A percentile compares a stretch with the other conserved stretches of the same genome.
These are phyloP conservation scores for Orbilia quercus DNA, from an alignment of 2,329 filamentous ascomycete genomes.

Conservation along the genomic window DNA sequence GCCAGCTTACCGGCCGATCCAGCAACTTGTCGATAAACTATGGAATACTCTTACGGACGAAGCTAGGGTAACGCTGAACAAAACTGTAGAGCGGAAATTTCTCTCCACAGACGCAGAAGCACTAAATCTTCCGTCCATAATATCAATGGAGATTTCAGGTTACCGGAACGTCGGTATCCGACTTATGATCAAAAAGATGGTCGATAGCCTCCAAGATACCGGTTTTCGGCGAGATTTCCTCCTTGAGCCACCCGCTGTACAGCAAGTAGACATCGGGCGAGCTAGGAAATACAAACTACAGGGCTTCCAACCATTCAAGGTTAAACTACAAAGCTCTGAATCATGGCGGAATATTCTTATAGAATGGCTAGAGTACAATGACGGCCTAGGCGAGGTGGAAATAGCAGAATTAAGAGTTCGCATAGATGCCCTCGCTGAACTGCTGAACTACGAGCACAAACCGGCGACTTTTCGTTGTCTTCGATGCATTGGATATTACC, in stretches of 20 bases:
- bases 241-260: not conserved
- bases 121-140: not conserved
- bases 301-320: not conserved
- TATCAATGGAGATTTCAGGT: not conserved
- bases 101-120: not conserved
- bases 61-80: not conserved
- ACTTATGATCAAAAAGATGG: not conserved
- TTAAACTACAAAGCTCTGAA: not conserved
- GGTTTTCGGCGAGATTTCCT: not conserved
- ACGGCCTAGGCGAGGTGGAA: not conserved
- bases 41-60: not conserved
- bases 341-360: not conserved
- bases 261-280: not conserved
- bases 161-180: not conserved
- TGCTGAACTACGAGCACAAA: not conserved
- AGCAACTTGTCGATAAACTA: not conserved
- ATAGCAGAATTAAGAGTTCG: constrained; percentile 2
- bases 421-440: not conserved
- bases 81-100: not conserved
- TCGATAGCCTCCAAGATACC: not conserved
- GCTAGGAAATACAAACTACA: not conserved
- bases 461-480: not conserved
- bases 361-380: not conserved
- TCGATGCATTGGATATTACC: constrained; percentile 2
- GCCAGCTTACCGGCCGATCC: not conserved